Conservation (phyloP, 1,284 basidiomycete genomes). For the Cystobasidium slooffiae region DNA sequence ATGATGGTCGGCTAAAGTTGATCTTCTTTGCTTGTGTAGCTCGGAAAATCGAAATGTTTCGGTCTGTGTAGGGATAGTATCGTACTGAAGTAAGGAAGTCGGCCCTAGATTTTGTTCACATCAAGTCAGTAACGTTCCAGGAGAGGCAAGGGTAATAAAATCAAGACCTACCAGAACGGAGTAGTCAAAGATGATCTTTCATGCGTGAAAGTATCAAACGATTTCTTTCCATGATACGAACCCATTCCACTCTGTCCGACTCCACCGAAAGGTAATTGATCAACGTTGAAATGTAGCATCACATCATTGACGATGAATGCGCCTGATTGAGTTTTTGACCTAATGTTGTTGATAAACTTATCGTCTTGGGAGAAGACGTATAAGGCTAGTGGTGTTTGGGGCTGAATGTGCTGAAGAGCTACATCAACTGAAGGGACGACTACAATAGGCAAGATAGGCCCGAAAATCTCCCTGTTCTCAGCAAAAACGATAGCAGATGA, state of each 20-base stretch:
- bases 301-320: conserved; percentile 50
- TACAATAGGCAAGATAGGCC: conserved; percentile 74
- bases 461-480: conserved; percentile 66
- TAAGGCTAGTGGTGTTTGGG: conserved; percentile 71
- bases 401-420: conserved; percentile 72
- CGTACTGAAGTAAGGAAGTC: conserved; percentile 31
- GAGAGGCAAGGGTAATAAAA: neutral
- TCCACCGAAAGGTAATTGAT: conserved; percentile 62
- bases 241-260: conserved; percentile 63
- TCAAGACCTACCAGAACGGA: conserved; percentile 58
- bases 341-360: conserved; percentile 65
- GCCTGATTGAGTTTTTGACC: conserved; percentile 53
- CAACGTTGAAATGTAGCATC: conserved; percentile 59
- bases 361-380: conserved; percentile 73
- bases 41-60: conserved; percentile 23
- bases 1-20: conserved; percentile 33
- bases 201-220: conserved; percentile 63
- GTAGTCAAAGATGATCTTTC: conserved; percentile 59
- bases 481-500: neutral
- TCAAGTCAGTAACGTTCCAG: neutral
- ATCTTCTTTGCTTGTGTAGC: conserved; percentile 11
- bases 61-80: conserved; percentile 36
- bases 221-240: conserved; percentile 60
- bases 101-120: conserved; percentile 9
- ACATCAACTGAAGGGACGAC: conserved; percentile 72